Conservation (phyloP, 2,329 filamentous ascomycete genomes). For the Dothideomycetes sp. region DNA sequence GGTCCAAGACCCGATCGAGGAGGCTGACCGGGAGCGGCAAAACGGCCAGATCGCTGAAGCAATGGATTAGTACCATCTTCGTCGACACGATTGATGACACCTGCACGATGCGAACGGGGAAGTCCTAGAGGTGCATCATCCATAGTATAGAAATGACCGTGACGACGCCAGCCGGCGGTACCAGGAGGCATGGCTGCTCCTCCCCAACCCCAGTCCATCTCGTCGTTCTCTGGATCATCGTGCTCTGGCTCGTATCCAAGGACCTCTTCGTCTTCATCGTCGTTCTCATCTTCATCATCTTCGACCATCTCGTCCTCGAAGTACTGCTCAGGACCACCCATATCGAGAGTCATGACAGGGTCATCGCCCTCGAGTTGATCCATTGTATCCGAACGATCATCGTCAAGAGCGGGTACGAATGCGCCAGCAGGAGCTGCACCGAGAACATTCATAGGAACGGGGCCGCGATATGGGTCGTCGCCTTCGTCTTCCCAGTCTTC, state of each 20-base stretch:
- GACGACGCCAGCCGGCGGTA: slow-evolving; percentile 2
- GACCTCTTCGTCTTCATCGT: slow-evolving; percentile 59
- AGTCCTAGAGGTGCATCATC: slow-evolving; percentile 26
- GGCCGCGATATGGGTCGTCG: slow-evolving; percentile 43
- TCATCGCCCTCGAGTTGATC: slow-evolving; percentile 34
- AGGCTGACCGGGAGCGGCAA: slow-evolving; percentile 6
- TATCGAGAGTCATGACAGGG: slow-evolving; percentile 31
- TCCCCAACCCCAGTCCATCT: slow-evolving; percentile 42
- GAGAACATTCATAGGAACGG: slow-evolving; percentile 9
- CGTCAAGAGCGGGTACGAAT: slow-evolving; percentile 33
- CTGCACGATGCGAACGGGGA: slow-evolving; percentile 36
- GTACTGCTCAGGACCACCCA: slow-evolving; percentile 40
- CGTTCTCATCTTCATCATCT: slow-evolving; percentile 36
- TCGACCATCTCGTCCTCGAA: slow-evolving; percentile 51
- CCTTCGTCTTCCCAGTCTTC: slow-evolving; percentile 38
- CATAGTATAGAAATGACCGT: slow-evolving; percentile 8
- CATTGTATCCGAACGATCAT: slow-evolving; percentile 29
- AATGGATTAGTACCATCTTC: slow-evolving; percentile 86
- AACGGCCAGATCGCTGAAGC: slow-evolving; percentile 45
- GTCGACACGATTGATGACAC: slow-evolving; percentile 35
- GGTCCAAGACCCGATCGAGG: slow-evolving; percentile 10
- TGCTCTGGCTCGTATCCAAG: slow-evolving; percentile 43
- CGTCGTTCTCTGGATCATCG: slow-evolving; percentile 27
- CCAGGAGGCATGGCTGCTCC: slow-evolving; percentile 30
- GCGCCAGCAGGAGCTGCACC: slow-evolving; percentile 24